These are phyloP conservation scores for Fusarium albidum DNA, from an alignment of 2,329 filamentous ascomycete genomes.

Conservation along the genomic window DNA sequence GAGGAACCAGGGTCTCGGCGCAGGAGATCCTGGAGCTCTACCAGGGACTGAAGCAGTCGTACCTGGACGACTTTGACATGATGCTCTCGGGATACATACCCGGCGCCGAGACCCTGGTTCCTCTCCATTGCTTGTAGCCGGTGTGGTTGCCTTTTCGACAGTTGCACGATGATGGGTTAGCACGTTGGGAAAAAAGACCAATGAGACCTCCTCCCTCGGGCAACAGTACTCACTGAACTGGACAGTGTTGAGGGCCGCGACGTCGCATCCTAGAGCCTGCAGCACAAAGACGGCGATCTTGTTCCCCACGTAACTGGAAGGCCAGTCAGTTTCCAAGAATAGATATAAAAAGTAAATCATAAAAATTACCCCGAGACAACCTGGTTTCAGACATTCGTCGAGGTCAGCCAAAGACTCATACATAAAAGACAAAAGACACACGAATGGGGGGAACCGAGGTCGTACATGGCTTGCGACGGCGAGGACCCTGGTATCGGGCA, in stretches of 20 bases:
- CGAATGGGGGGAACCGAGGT: constrained; percentile 17
- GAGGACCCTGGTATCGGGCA: constrained; percentile 74
- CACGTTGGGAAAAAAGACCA: neutral
- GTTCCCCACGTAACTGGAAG: constrained; percentile 88
- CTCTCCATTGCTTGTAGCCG: constrained; percentile 88
- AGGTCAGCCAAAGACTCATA: constrained; percentile 21
- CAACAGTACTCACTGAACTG: constrained; percentile 82
- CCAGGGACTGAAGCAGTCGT: constrained; percentile 81
- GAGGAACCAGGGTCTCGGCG: too few species aligned
- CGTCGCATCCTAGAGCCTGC: constrained; percentile 92
- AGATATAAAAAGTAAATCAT: neutral
- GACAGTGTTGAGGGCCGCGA: constrained; percentile 93
- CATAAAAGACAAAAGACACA: neutral
- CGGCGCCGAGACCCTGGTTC: constrained; percentile 80
- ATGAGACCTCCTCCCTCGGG: neutral
- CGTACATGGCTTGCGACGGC: constrained; percentile 93
- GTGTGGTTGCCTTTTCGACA: constrained; percentile 84
- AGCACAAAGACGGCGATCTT: constrained; percentile 96
- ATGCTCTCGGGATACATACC: constrained; percentile 96
- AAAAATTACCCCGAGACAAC: constrained; percentile 41
- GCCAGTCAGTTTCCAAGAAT: constrained; percentile 12
- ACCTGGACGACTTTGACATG: constrained; percentile 90
- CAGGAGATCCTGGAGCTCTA: constrained; percentile 88
- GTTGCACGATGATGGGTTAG: constrained; percentile 7
- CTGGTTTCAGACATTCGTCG: constrained; percentile 14